Base-by-base conservation (phyloP, 805 yeast genomes). In the Wickerhamomyces canadensis region DNA sequence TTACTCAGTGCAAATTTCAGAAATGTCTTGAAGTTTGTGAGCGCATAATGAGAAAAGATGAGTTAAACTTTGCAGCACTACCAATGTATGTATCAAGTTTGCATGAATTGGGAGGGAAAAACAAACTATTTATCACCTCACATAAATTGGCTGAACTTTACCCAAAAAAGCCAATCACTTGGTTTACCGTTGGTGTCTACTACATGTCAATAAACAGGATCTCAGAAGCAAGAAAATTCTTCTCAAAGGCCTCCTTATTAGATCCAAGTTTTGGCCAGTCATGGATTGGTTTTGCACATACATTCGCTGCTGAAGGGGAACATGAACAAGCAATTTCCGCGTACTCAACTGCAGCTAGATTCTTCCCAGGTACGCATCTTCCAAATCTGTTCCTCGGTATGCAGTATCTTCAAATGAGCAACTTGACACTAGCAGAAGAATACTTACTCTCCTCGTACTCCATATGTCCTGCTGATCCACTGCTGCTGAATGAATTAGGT, bases 251-350 rank as follows among this genome's bases (percentile, higher is more conserved):
- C 0, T 86, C 97, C 1, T 69, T 88, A 47, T 60, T 89, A 42
- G 83, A 87, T 51, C 94, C 98, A 3, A 84, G 80, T 47, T 88
- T 85, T 63, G 94, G 93, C 0, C 91, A 85, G 36, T 95, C 98
- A 2, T 93, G 98, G 98, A 79, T 93, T 24, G 98, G 97, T 3
- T 93, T 93, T 64, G 98, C 98, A 1, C 98, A 91, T 54, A 89
- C 98, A 0, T 93, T 89, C 72, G 96, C 96, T 0, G 81, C 85
- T 3, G 98, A 93, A 58, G 95, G 96, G n/a, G 99, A 93, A 60
- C 97, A 93, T 58, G 99, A 93, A 58, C 98, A 93, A 60, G 98
- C 98, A 2, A 83, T 93, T 17, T 83, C 96, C 39, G 98, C 98
- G 0, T 93, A 89, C 60, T 89, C 98, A 2, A 89, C 95, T 11